Percentiles rank a stretch among this genome's conserved stretches.
These are phyloP conservation scores for Aphanomyces invadans DNA, from an alignment of 352 stramenopile genomes.

Conservation along the genomic window DNA sequence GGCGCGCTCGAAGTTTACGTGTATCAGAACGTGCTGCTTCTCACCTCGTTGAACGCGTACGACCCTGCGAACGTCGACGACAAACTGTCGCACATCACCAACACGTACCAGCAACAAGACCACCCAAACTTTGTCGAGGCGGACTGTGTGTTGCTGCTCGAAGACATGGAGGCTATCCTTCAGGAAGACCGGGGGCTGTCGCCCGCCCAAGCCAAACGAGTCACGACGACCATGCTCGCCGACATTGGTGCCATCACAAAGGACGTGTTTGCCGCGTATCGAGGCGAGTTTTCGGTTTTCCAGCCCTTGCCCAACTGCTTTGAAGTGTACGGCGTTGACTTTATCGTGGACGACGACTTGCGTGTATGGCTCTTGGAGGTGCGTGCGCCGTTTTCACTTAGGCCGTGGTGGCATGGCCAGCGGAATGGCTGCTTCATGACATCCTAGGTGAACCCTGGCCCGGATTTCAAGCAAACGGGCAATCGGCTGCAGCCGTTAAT, in stretches of 20 bases:
- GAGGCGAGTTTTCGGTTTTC: slow-evolving; percentile 68
- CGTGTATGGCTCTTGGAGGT: slow-evolving; percentile 58
- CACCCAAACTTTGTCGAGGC: slow-evolving; percentile 62
- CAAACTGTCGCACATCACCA: slow-evolving; percentile 68
- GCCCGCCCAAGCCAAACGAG: slow-evolving; percentile 28
- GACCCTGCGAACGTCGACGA: slow-evolving; percentile 38
- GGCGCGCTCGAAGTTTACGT: slow-evolving; percentile 58
- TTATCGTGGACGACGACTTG: slow-evolving; percentile 61
- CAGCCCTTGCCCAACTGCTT: slow-evolving; percentile 62
- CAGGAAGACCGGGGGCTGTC: slow-evolving; percentile 31
- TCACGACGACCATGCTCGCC: slow-evolving; percentile 47
- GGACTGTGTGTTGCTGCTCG: slow-evolving; percentile 53
- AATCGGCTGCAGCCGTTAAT: slow-evolving; percentile 51
- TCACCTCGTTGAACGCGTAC: slow-evolving; percentile 49
- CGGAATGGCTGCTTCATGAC: neutral
- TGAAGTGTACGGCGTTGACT: slow-evolving; percentile 70
- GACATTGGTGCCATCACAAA: slow-evolving; percentile 53
- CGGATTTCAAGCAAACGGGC: slow-evolving; percentile 72
- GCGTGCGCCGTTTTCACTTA: neutral
- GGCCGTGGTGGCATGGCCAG: neutral
- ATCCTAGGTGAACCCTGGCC: slow-evolving; percentile 48
- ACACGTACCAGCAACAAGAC: slow-evolving; percentile 65
- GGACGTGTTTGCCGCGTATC: slow-evolving; percentile 61
- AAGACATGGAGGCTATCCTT: slow-evolving; percentile 51
- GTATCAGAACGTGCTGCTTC: slow-evolving; percentile 52